A percentile compares a stretch with the other conserved stretches of the same genome.
Conservation (phyloP, 169 alveolate species). For the Ophryocystis elektroscirrha region DNA sequence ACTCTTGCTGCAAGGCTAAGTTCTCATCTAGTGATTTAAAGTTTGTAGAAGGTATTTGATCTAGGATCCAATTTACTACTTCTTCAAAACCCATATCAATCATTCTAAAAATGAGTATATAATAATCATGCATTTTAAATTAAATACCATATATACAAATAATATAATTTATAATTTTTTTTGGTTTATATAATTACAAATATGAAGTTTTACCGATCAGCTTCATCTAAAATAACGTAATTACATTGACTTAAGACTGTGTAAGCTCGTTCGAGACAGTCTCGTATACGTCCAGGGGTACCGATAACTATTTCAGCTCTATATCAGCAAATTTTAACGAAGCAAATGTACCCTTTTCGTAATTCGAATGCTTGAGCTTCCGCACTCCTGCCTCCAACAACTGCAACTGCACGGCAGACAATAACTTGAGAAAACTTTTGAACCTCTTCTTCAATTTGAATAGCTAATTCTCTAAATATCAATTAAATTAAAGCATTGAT, state of each 20-base stretch:
- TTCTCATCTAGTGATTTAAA: constrained; percentile 55
- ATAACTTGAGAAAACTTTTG: constrained; percentile 48
- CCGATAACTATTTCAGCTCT: constrained; percentile 77
- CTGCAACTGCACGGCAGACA: constrained; percentile 57
- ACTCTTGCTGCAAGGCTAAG: constrained; percentile 50
- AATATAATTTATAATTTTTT: background rate
- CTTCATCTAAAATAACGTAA: constrained; percentile 84
- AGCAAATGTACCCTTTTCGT: constrained; percentile 47
- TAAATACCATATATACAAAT: background rate
- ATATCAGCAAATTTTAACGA: background rate
- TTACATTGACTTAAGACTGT: constrained; percentile 69
- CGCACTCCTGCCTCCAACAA: constrained; percentile 83
- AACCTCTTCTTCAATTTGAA: constrained; percentile 70
- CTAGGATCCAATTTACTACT: constrained; percentile 65
- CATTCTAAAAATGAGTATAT: constrained; percentile 39
- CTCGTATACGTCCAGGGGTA: constrained; percentile 90
- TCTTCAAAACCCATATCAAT: constrained; percentile 88
- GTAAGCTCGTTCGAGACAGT: constrained; percentile 63
- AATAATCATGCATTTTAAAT: background rate
- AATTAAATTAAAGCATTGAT: background rate
- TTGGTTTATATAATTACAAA: background rate
- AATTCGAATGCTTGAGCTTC: constrained; percentile 68
- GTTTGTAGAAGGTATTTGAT: constrained; percentile 52
- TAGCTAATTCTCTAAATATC: constrained; percentile 58
- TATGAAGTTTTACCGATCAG: constrained; percentile 43